Percentiles rank a stretch among this genome's conserved stretches.
These are phyloP conservation scores for Thymus mandschuricus DNA, from an alignment of 257 asterid genomes.

Conservation along the genomic window DNA sequence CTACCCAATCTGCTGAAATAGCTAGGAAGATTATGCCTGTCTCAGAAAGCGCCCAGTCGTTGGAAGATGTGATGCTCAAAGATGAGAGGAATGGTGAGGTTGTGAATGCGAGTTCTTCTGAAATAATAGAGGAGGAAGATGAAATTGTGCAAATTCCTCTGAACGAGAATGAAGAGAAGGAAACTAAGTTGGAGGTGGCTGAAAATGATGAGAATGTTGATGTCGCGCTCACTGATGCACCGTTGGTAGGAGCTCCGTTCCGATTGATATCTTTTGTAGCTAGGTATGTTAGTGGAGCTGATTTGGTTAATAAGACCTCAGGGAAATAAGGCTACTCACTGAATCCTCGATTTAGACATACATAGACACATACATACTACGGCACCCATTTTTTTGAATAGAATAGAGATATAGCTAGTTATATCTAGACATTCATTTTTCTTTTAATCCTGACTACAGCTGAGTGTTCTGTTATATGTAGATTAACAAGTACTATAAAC, in stretches of 20 bases:
- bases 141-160: conserved; percentile 81
- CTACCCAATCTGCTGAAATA: conserved; percentile 42
- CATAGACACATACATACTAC: neutral
- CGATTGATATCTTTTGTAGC: conserved; percentile 91
- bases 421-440: conserved; percentile 9
- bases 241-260: conserved; percentile 95
- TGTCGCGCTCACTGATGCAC: conserved; percentile 71
- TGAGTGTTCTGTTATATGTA: conserved; percentile 21
- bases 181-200: conserved; percentile 32
- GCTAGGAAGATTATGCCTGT: conserved; percentile 35
- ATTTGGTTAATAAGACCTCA: conserved; percentile 63
- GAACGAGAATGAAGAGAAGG: conserved; percentile 54
- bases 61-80: conserved; percentile 38
- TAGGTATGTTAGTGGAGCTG: conserved; percentile 96
- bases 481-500: conserved; percentile 15
- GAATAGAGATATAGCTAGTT: conserved; percentile 26
- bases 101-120: conserved; percentile 44
- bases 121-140: conserved; percentile 52
- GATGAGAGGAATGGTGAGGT: conserved; percentile 41
- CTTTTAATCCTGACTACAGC: neutral
- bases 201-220: conserved; percentile 41
- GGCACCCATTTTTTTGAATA: conserved; percentile 24
- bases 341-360: neutral
- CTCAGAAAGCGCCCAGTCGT: conserved; percentile 44
- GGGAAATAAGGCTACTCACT: conserved; percentile 29